These are phyloP conservation scores for Strobilomyces confusus DNA, from an alignment of 768 basidiomycete species.

Conservation along the genomic window DNA sequence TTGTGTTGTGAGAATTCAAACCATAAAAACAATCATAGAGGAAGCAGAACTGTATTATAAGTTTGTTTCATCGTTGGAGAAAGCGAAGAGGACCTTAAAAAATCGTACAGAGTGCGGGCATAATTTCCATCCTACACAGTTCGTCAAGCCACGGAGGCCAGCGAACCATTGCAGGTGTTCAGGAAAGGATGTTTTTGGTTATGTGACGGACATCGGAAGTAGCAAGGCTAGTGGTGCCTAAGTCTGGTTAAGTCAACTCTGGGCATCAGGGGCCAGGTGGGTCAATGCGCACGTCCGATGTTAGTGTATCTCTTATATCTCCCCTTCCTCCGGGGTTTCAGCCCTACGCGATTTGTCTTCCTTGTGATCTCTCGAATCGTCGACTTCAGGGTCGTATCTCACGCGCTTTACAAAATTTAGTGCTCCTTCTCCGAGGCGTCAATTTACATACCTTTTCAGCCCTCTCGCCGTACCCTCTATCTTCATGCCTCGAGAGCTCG, in stretches of 20 bases:
- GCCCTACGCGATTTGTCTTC: slow-evolving; percentile 43
- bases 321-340: slow-evolving; percentile 86
- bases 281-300: slow-evolving; percentile 9
- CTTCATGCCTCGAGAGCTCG: slow-evolving; percentile 37
- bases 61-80: slow-evolving; percentile 8
- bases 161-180: neutral
- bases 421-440: neutral
- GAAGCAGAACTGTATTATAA: neutral
- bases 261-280: neutral
- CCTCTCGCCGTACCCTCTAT: slow-evolving; percentile 49
- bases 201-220: neutral
- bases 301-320: slow-evolving; percentile 51
- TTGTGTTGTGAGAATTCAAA: neutral
- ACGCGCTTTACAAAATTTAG: slow-evolving; percentile 41
- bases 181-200: slow-evolving; percentile 4
- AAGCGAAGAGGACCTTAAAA: slow-evolving; percentile 1
- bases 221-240: neutral
- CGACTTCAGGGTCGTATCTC: slow-evolving; percentile 47
- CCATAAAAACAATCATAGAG: neutral
- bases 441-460: slow-evolving; percentile 56
- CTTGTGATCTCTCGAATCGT: slow-evolving; percentile 41
- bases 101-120: neutral
- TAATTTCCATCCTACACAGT: slow-evolving; percentile 1
- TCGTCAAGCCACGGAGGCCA: neutral
- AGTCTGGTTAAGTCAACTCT: slow-evolving; percentile 1